phyloP scores from a whole-genome alignment of 495 filamentous ascomycete genomes.

The Neurospora sp. region DNA sequence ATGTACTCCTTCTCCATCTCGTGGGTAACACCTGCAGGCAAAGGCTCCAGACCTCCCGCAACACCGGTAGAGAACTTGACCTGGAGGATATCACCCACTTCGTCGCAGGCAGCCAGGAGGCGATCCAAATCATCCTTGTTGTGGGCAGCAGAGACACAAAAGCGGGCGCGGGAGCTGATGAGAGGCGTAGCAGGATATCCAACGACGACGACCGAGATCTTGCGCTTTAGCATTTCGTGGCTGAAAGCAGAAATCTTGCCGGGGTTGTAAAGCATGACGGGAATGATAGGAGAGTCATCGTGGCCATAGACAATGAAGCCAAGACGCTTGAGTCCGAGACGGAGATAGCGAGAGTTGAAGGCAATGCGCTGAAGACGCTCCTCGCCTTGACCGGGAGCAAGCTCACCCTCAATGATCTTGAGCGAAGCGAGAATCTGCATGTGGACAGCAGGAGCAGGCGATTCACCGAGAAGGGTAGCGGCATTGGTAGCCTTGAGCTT shows the following conservation, averaged over 20 bases:
- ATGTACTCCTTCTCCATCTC: conserved; percentile 65
- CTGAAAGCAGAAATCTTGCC: conserved; percentile 97
- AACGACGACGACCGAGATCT: conserved; percentile 97
- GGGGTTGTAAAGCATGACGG: conserved; percentile 86
- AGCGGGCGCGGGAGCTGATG: conserved; percentile 84
- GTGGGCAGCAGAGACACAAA: conserved; percentile 92
- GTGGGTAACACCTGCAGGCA: conserved; percentile 54
- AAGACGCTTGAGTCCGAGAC: conserved; percentile 90
- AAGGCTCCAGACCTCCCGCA: conserved; percentile 71
- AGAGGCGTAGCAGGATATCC: conserved; percentile 97
- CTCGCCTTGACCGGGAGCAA: conserved; percentile 84
- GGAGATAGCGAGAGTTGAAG: conserved; percentile 97
- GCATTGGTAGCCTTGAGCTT: conserved; percentile 80
- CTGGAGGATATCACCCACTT: conserved; percentile 84
- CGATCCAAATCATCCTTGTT: conserved; percentile 97
- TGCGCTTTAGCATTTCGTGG: conserved; percentile 93
- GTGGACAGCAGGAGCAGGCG: conserved; percentile 75
- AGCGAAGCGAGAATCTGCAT: conserved; percentile 80
- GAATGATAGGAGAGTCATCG: conserved; percentile 96
- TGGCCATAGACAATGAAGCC: conserved; percentile 95
- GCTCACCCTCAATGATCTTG: conserved; percentile 76
- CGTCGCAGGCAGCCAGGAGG: conserved; percentile 79
- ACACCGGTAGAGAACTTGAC: conserved; percentile 93
- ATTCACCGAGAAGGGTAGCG: conserved; percentile 77
- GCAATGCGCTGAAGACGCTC: conserved; percentile 92